These are phyloP conservation scores for Apiotrichum gracile DNA, from an alignment of 1,284 basidiomycete genomes.

Conservation along the genomic window DNA sequence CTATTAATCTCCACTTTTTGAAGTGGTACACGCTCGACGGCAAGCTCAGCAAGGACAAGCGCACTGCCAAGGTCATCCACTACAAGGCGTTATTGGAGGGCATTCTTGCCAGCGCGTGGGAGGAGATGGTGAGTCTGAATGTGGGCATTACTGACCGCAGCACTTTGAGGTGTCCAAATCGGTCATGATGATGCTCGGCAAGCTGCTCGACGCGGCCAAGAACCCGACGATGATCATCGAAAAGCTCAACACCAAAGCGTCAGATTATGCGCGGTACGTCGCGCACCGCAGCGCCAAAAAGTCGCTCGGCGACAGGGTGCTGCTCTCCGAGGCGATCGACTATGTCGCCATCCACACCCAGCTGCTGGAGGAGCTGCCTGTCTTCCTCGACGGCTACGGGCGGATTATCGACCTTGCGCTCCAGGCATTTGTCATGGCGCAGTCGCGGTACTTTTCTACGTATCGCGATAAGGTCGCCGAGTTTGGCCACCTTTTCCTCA, in stretches of 20 bases:
- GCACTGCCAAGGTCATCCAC: constrained; percentile 36
- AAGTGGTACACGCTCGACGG: constrained; percentile 36
- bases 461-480: constrained; percentile 21
- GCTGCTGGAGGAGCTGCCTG: constrained; percentile 45
- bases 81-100: constrained; percentile 34
- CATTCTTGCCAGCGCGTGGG: constrained; percentile 32
- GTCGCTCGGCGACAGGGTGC: constrained; percentile 22
- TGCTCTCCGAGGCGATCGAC: constrained; percentile 39
- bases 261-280: constrained; percentile 42
- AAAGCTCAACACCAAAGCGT: constrained; percentile 32
- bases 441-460: constrained; percentile 29
- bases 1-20: constrained; percentile 30
- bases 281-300: constrained; percentile 25
- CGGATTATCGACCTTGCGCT: constrained; percentile 41
- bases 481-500: constrained; percentile 17
- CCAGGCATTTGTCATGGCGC: constrained; percentile 33
- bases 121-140: constrained; percentile 31
- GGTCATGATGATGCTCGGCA: constrained; percentile 39
- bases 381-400: constrained; percentile 40
- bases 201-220: constrained; percentile 32
- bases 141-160: neutral
- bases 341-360: constrained; percentile 47
- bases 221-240: constrained; percentile 43
- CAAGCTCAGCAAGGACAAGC: constrained; percentile 21
- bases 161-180: constrained; percentile 33